These are phyloP conservation scores for Euphorbia peplus DNA, from an alignment of 345 rosid species.

Conservation along the genomic window DNA sequence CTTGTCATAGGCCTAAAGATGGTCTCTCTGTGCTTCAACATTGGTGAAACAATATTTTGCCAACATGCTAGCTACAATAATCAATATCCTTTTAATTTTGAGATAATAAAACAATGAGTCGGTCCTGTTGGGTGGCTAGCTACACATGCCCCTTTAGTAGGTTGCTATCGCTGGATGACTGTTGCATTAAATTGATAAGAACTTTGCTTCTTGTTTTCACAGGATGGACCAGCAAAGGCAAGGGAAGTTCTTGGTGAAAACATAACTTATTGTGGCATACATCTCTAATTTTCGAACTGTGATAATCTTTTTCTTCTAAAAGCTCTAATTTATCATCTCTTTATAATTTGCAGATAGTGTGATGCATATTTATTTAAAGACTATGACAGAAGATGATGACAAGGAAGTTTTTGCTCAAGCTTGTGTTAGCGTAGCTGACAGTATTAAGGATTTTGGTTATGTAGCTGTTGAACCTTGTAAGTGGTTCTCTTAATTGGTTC, in stretches of 20 bases:
- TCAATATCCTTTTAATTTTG: background rate
- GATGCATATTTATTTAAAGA: conserved; percentile 71
- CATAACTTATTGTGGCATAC: conserved; percentile 10
- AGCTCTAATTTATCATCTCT: conserved; percentile 21
- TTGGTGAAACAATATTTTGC: background rate
- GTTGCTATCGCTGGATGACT: background rate
- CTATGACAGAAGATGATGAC: conserved; percentile 91
- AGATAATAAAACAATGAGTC: background rate
- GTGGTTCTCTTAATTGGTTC: conserved; percentile 27
- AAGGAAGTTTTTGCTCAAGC: conserved; percentile 97
- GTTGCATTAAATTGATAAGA: conserved; percentile 2
- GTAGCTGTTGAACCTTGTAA: conserved; percentile 78
- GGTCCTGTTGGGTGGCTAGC: background rate
- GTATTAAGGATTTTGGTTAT: conserved; percentile 79
- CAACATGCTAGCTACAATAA: background rate
- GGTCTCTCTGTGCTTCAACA: background rate
- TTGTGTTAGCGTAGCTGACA: conserved; percentile 82
- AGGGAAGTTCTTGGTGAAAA: conserved; percentile 72
- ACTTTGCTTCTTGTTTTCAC: conserved; percentile 27
- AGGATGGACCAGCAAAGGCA: conserved; percentile 74
- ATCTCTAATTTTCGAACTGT: background rate
- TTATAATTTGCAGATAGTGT: conserved; percentile 54
- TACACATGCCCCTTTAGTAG: background rate
- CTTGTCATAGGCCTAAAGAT: background rate
- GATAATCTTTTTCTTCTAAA: conserved; percentile 9